phyloP scores from a whole-genome alignment of 2,329 filamentous ascomycete species.

The Diplodia scrobiculata region DNA sequence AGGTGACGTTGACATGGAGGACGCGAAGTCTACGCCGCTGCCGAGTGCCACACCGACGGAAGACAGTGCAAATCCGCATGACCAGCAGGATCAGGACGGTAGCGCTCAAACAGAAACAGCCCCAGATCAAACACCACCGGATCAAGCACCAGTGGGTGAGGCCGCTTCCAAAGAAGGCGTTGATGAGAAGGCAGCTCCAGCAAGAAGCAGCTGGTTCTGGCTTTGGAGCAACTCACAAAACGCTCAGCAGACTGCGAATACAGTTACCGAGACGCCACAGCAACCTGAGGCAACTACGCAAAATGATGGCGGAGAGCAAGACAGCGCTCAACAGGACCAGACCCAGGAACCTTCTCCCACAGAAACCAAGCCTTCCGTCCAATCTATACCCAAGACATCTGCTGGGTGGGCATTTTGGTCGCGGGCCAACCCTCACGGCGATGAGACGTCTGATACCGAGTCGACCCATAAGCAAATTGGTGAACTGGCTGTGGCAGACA shows the following conservation, averaged over 20 bases:
- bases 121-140: neutral
- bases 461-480: slow-evolving; percentile 60
- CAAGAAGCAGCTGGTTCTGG: slow-evolving; percentile 52
- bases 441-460: slow-evolving; percentile 58
- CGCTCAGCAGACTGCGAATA: slow-evolving; percentile 35
- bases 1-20: slow-evolving; percentile 36
- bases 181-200: slow-evolving; percentile 34
- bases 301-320: neutral
- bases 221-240: slow-evolving; percentile 54
- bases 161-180: neutral
- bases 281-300: neutral
- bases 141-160: neutral
- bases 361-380: slow-evolving; percentile 34
- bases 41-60: slow-evolving; percentile 45
- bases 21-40: slow-evolving; percentile 48
- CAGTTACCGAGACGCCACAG: slow-evolving; percentile 12
- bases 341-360: neutral
- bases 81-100: slow-evolving; percentile 34
- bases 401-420: slow-evolving; percentile 85
- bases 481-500: slow-evolving; percentile 55
- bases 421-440: slow-evolving; percentile 55
- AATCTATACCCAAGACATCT: slow-evolving; percentile 47
- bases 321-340: neutral
- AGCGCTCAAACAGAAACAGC: slow-evolving; percentile 26
- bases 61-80: slow-evolving; percentile 35